A percentile compares a stretch with the other conserved stretches of the same genome.
Conservation (phyloP, 306 rosid genomes). For the Lotus japonicus region DNA sequence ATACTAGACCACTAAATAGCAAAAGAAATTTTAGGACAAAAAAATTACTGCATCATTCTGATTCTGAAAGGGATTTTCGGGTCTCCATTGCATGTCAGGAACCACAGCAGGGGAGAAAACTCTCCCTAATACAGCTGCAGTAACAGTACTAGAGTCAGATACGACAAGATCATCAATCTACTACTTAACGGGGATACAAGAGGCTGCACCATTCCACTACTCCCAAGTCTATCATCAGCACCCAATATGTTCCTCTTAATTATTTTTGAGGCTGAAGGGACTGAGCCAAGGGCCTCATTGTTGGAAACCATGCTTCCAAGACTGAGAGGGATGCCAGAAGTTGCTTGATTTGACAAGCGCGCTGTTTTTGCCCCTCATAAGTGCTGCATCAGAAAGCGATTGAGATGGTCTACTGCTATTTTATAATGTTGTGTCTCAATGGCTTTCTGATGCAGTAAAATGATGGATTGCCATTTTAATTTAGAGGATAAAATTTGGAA, state of each 20-base stretch:
- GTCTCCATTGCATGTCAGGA: constrained; percentile 95
- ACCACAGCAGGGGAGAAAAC: constrained; percentile 75
- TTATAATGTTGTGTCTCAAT: too few relatives aligned
- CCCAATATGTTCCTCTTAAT: constrained; percentile 70
- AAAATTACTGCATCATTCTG: constrained; percentile 65
- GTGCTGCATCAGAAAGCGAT: constrained; percentile 72
- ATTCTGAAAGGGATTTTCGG: constrained; percentile 81
- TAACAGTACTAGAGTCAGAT: constrained; percentile 53
- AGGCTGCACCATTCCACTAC: constrained; percentile 70
- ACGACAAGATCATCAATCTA: constrained; percentile 49
- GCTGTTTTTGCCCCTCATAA: constrained; percentile 64
- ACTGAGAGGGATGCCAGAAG: constrained; percentile 54
- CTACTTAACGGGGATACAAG: constrained; percentile 64
- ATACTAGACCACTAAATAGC: constrained; percentile 11
- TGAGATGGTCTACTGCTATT: constrained; percentile 78
- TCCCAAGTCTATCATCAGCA: constrained; percentile 80
- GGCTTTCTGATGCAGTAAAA: too few relatives aligned
- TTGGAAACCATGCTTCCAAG: constrained; percentile 56
- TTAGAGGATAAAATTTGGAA: too few relatives aligned
- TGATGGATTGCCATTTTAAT: too few relatives aligned
- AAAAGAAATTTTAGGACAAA: background rate
- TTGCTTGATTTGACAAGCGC: constrained; percentile 52
- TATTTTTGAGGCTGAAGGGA: constrained; percentile 62
- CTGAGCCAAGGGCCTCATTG: constrained; percentile 56
- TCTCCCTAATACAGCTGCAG: constrained; percentile 62